Evolutionary conservation across 2,329 filamentous ascomycete species (phyloP).

Genomic region (Fusarium palustre): DNA sequence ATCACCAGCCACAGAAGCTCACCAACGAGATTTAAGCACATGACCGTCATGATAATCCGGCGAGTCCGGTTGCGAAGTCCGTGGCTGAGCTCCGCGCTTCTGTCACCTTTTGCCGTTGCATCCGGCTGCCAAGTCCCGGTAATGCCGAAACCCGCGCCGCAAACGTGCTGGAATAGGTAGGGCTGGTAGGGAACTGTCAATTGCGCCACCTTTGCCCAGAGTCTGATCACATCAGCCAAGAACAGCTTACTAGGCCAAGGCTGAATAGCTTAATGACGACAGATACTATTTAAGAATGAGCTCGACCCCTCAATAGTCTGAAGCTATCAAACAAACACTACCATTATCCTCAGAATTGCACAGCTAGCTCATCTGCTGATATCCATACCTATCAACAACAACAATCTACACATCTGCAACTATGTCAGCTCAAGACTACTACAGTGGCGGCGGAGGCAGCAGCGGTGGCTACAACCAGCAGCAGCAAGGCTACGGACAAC

Average conservation of each 20-base stretch:
- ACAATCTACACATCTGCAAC: neutral
- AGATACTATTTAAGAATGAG: conserved; percentile 27
- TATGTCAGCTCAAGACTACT: conserved; percentile 46
- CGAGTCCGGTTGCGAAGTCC: conserved; percentile 2
- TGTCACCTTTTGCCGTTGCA: conserved; percentile 29
- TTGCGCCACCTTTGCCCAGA: conserved; percentile 34
- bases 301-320: conserved; percentile 7
- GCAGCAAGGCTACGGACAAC: conserved; percentile 29
- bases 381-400: neutral
- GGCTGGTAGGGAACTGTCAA: neutral
- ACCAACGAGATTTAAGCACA: neutral
- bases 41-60: conserved; percentile 15
- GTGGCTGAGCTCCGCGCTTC: conserved; percentile 9
- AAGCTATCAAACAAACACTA: neutral
- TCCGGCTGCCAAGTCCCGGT: conserved; percentile 38
- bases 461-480: conserved; percentile 23
- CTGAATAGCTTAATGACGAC: conserved; percentile 26
- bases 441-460: conserved; percentile 29
- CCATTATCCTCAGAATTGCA: neutral
- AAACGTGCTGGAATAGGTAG: neutral
- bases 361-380: neutral
- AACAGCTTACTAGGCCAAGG: conserved; percentile 9
- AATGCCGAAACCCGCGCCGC: conserved; percentile 29
- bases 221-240: conserved; percentile 41
- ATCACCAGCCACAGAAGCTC: conserved; percentile 29